These are phyloP conservation scores for Hypsizygus ulmarius DNA, from an alignment of 1,284 basidiomycete species.

Conservation along the genomic window DNA sequence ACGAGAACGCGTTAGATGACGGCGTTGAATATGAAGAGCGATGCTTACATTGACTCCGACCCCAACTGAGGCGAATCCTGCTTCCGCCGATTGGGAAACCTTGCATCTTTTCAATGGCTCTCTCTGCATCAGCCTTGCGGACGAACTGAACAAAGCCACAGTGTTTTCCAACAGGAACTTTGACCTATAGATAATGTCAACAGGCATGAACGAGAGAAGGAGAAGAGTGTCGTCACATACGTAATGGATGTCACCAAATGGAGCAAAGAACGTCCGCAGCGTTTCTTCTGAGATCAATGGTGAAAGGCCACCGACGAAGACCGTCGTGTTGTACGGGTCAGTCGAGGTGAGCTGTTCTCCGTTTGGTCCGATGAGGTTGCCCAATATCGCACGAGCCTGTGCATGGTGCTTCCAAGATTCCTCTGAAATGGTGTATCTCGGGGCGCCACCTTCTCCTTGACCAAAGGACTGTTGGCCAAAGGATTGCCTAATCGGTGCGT, in stretches of 20 bases:
- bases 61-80: constrained; percentile 90
- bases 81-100: constrained; percentile 92
- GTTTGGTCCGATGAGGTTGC: constrained; percentile 78
- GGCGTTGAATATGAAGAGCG: neutral
- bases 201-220: constrained; percentile 5
- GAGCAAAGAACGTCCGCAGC: constrained; percentile 81
- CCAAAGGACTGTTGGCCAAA: constrained; percentile 25
- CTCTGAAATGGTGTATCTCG: constrained; percentile 58
- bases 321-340: constrained; percentile 90
- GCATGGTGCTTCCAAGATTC: constrained; percentile 82
- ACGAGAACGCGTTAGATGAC: constrained; percentile 9
- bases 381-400: constrained; percentile 74
- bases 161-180: constrained; percentile 93
- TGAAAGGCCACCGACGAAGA: constrained; percentile 87
- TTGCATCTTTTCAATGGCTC: constrained; percentile 94
- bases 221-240: constrained; percentile 41
- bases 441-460: constrained; percentile 37
- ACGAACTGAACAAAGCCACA: constrained; percentile 97
- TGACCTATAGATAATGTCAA: constrained; percentile 56
- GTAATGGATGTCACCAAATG: constrained; percentile 91
- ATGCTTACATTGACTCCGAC: constrained; percentile 80
- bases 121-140: constrained; percentile 86
- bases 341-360: constrained; percentile 81
- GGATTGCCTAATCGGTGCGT: constrained; percentile 31
- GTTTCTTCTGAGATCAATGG: constrained; percentile 87